Conservation (phyloP, 331 rosid genomes). For the Malus hybrid region DNA sequence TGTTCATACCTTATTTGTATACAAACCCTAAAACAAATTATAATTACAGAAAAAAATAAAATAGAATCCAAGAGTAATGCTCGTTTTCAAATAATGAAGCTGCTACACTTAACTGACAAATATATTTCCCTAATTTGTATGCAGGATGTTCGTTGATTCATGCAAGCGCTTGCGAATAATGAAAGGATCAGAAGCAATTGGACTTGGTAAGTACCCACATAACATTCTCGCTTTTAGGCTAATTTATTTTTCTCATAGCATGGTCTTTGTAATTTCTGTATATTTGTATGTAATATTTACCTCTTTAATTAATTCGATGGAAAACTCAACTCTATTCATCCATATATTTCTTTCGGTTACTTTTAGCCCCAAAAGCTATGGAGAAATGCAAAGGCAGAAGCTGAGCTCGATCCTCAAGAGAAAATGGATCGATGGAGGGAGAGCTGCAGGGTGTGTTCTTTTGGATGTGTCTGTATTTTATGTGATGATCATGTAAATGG, state of each 20-base stretch:
- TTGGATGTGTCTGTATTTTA: slow-evolving; percentile 48
- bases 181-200: slow-evolving; percentile 95
- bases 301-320: neutral
- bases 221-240: neutral
- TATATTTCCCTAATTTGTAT: neutral
- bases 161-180: slow-evolving; percentile 89
- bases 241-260: too few species aligned
- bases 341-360: neutral
- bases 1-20: neutral
- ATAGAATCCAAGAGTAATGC: neutral
- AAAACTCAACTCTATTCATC: neutral
- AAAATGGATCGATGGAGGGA: neutral
- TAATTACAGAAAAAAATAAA: neutral
- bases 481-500: slow-evolving; percentile 61
- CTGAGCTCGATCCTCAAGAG: slow-evolving; percentile 25
- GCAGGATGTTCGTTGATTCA: slow-evolving; percentile 83
- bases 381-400: slow-evolving; percentile 98
- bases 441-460: slow-evolving; percentile 20
- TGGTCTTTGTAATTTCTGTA: too few species aligned
- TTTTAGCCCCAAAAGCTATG: slow-evolving; percentile 98
- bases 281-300: too few species aligned
- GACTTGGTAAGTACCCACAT: slow-evolving; percentile 48
- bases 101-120: neutral
- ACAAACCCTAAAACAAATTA: neutral
- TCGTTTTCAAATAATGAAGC: neutral